These are phyloP conservation scores for Euphorbia tirucalli DNA, from an alignment of 345 rosid species.

Conservation along the genomic window DNA sequence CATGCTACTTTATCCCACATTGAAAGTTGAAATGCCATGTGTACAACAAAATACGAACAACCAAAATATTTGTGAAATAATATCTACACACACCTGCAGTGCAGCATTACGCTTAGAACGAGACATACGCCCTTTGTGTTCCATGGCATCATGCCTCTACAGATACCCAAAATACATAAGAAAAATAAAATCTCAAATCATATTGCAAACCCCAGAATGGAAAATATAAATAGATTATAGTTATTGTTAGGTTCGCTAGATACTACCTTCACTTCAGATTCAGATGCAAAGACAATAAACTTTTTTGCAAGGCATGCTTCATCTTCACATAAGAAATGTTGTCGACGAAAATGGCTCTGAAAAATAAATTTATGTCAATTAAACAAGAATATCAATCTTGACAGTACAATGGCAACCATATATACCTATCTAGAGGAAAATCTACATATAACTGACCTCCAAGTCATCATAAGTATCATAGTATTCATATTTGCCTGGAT, in stretches of 20 bases:
- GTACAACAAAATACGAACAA: neutral
- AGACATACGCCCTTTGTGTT: conserved; percentile 28
- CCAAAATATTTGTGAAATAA: neutral
- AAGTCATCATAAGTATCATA: conserved; percentile 22
- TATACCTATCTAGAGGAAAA: neutral
- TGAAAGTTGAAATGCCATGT: neutral
- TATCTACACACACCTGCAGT: conserved; percentile 17
- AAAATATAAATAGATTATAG: neutral
- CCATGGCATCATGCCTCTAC: conserved; percentile 29
- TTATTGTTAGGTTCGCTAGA: neutral
- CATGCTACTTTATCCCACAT: neutral
- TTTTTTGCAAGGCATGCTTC: conserved; percentile 30
- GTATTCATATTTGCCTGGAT: conserved; percentile 28
- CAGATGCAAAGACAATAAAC: conserved; percentile 26
- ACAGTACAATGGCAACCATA: neutral
- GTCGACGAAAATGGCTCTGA: conserved; percentile 26
- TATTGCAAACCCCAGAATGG: neutral
- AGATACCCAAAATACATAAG: neutral
- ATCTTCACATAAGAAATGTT: conserved; percentile 30
- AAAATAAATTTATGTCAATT: neutral
- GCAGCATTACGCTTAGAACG: conserved; percentile 23
- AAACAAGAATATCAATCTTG: neutral
- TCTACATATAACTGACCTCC: conserved; percentile 17
- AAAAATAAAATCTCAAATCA: neutral
- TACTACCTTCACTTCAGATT: conserved; percentile 27